Conservation (phyloP, 805 yeast species). For the Zygoascus ofunaensis region DNA sequence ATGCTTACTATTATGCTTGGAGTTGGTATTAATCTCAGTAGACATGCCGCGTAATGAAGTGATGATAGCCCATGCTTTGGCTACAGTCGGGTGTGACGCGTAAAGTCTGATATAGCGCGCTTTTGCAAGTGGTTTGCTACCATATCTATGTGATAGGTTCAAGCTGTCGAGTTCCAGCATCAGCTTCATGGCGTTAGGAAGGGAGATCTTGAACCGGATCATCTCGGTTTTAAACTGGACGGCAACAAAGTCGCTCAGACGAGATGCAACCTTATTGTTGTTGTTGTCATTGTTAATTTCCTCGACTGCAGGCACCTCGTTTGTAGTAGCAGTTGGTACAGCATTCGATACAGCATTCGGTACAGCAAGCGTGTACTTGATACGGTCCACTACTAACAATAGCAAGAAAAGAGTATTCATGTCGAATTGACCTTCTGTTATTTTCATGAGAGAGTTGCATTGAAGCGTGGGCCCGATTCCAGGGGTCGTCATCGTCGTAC, state of each 20-base stretch:
- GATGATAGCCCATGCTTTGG: conserved; percentile 31
- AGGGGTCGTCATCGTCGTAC: conserved; percentile 13
- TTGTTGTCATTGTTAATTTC: not conserved
- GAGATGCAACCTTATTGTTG: not conserved
- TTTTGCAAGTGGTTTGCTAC: conserved; percentile 24
- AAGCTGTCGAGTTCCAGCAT: conserved; percentile 38
- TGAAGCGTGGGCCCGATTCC: conserved; percentile 12
- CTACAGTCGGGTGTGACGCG: conserved; percentile 41
- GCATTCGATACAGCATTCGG: too few relatives aligned
- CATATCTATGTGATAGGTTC: conserved; percentile 23
- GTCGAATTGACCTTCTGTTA: conserved; percentile 20
- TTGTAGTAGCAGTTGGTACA: not conserved
- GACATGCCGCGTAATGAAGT: conserved; percentile 22
- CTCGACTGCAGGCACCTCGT: not conserved
- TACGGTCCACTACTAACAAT: conserved; percentile 37
- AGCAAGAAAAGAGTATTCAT: conserved; percentile 37
- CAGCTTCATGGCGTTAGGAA: conserved; percentile 41
- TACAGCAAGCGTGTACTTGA: conserved; percentile 33
- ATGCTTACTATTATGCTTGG: not conserved
- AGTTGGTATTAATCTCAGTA: conserved; percentile 15
- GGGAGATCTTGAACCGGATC: conserved; percentile 29
- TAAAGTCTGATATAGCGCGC: conserved; percentile 37
- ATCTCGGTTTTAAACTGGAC: conserved; percentile 26
- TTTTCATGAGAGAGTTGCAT: conserved; percentile 17
- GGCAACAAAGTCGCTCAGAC: conserved; percentile 6